phyloP scores from a whole-genome alignment of 257 asterid species.

The Pogostemon cablin region DNA sequence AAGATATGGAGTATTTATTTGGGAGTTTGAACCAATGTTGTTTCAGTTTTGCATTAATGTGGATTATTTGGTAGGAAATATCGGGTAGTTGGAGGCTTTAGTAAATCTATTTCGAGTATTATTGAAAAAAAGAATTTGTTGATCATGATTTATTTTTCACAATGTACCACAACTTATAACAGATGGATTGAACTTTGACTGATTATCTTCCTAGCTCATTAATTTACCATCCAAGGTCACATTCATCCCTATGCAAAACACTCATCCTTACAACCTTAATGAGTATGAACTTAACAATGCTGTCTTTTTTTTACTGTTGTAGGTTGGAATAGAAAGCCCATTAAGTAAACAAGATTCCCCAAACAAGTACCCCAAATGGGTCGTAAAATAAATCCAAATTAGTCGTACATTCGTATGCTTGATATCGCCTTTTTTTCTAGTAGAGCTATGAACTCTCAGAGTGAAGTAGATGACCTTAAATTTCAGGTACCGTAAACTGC shows the following conservation, averaged over 20 bases:
- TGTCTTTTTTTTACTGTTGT: constrained; percentile 15
- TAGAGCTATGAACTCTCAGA: constrained; percentile 56
- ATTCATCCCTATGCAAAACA: neutral
- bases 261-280: neutral
- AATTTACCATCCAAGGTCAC: constrained; percentile 72
- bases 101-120: constrained; percentile 20
- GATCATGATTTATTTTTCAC: constrained; percentile 21
- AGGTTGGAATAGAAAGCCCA: constrained; percentile 72
- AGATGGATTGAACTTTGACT: constrained; percentile 37
- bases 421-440: constrained; percentile 38
- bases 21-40: too few relatives aligned
- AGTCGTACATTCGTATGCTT: neutral
- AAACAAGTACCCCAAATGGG: constrained; percentile 33
- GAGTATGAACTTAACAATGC: constrained; percentile 2
- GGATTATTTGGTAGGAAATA: constrained; percentile 13
- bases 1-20: too few relatives aligned
- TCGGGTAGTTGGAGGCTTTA: neutral
- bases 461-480: constrained; percentile 63
- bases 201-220: constrained; percentile 26
- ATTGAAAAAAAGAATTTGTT: constrained; percentile 18
- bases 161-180: constrained; percentile 6
- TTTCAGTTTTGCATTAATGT: constrained; percentile 14
- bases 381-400: too few relatives aligned
- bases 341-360: constrained; percentile 52
- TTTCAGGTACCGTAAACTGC: constrained; percentile 85